These are phyloP conservation scores for Oryza nivara DNA, from an alignment of 176 grass and related monocot genomes.

Conservation along the genomic window DNA sequence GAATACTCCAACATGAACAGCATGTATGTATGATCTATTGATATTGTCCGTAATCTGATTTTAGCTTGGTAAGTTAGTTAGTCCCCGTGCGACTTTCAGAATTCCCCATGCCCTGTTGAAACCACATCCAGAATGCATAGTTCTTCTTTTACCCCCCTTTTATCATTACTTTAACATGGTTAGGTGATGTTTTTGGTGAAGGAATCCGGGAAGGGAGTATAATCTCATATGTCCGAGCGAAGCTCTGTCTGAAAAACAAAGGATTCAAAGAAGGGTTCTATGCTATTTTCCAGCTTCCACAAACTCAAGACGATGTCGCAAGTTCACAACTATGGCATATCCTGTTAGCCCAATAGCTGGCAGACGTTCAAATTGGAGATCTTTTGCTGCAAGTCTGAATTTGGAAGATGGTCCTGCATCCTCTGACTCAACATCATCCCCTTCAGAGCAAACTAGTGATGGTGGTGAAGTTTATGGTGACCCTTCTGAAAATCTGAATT, in stretches of 20 bases:
- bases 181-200: background rate
- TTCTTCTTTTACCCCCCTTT: background rate
- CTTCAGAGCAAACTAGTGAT: slow-evolving; percentile 40
- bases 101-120: background rate
- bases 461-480: slow-evolving; percentile 31
- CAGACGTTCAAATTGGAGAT: slow-evolving; percentile 50
- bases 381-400: slow-evolving; percentile 55
- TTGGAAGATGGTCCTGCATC: slow-evolving; percentile 52
- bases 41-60: background rate
- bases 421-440: slow-evolving; percentile 25
- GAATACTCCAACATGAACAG: background rate
- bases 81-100: background rate
- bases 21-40: background rate
- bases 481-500: slow-evolving; percentile 44
- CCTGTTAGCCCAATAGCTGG: slow-evolving; percentile 33
- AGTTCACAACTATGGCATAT: slow-evolving; percentile 22
- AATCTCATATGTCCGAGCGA: slow-evolving; percentile 5
- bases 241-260: slow-evolving; percentile 15
- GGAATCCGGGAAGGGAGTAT: slow-evolving; percentile 36
- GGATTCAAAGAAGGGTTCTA: slow-evolving; percentile 25
- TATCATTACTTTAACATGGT: background rate
- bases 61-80: background rate
- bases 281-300: slow-evolving; percentile 27
- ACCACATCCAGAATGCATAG: background rate
- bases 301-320: slow-evolving; percentile 31